These are phyloP conservation scores for Sanghuangporus weigelae DNA, from an alignment of 1,284 basidiomycete genomes.

Conservation along the genomic window DNA sequence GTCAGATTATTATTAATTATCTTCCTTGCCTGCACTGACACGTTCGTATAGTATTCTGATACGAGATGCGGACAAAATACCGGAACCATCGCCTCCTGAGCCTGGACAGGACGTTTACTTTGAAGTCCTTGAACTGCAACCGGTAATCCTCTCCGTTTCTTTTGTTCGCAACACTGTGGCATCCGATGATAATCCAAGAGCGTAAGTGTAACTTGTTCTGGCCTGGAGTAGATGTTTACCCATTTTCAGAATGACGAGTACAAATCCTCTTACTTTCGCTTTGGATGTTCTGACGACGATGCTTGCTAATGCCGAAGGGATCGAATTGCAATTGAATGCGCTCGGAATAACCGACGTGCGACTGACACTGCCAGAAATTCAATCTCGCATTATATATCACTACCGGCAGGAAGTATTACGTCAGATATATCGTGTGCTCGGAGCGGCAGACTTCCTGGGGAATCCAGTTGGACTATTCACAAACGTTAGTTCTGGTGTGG, in stretches of 20 bases:
- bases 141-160: constrained; percentile 87
- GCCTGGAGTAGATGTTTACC: neutral
- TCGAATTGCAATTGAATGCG: constrained; percentile 93
- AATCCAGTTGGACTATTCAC: constrained; percentile 97
- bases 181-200: constrained; percentile 87
- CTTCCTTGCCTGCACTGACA: constrained; percentile 4
- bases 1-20: constrained; percentile 40
- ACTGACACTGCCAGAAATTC: constrained; percentile 79
- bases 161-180: constrained; percentile 88
- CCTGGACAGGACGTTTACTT: constrained; percentile 87
- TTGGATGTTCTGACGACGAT: constrained; percentile 97
- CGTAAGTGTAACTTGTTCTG: constrained; percentile 47
- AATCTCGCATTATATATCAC: constrained; percentile 84
- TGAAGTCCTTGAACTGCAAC: constrained; percentile 95
- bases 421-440: constrained; percentile 94
- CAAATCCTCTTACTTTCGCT: constrained; percentile 91
- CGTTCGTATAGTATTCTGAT: constrained; percentile 61
- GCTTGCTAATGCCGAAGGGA: constrained; percentile 95
- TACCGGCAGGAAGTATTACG: constrained; percentile 93
- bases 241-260: constrained; percentile 60
- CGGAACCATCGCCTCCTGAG: constrained; percentile 68
- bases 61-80: constrained; percentile 69
- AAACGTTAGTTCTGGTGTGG: constrained; percentile 98
- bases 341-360: constrained; percentile 95
- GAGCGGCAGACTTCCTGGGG: constrained; percentile 93